Base-by-base conservation (phyloP, 2,329 filamentous ascomycete genomes). In the Monosporascus sp. region DNA sequence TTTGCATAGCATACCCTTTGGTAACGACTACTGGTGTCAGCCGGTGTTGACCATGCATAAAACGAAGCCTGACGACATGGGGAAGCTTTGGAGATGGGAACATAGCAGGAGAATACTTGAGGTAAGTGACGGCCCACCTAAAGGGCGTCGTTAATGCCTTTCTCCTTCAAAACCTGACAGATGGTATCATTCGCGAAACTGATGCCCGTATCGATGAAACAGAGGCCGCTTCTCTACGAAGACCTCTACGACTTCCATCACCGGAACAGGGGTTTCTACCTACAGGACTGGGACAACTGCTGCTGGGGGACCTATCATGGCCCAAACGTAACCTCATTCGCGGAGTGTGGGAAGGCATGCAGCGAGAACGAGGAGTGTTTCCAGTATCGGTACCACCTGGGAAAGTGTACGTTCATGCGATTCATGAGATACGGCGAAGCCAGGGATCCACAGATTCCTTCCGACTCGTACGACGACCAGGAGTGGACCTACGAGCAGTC, bases 21-120 rank as follows among this genome's bases (percentile, higher is more conserved):
- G 71, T 37, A 68, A 74, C 18, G 56, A 57, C n/a, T 70, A 78
- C 54, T 79, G 77, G 77, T 80, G 77, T 40, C 76, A 79, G 57
- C 77, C 77, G 2, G 72, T 74, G 1, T 60, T 79, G 52, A 78
- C 73, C 45, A 65, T 79, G 65, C 77, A 79, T 59, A 79, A 78
- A 63, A 72, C 74, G 1, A 65, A 63, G 26, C 69, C 74, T 1
- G 68, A 73, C 26, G 77, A 80, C 51, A 78, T 81, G 75, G 64
- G 69, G 9, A 67, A 70, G 0, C 63, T 82, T 41, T 79, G 77
- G 72, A 70, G 72, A 52, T 83, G 72, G 72, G 71, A 73, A 53
- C 67, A 70, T 52, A 57, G 56, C 7, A 59, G 63, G 43, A 62
- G 70, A 53, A 60, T 64, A 20, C 49, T 65, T 3, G 65, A 66